These are phyloP conservation scores for Candida corydali DNA, from an alignment of 805 yeast genomes.

Conservation along the genomic window DNA sequence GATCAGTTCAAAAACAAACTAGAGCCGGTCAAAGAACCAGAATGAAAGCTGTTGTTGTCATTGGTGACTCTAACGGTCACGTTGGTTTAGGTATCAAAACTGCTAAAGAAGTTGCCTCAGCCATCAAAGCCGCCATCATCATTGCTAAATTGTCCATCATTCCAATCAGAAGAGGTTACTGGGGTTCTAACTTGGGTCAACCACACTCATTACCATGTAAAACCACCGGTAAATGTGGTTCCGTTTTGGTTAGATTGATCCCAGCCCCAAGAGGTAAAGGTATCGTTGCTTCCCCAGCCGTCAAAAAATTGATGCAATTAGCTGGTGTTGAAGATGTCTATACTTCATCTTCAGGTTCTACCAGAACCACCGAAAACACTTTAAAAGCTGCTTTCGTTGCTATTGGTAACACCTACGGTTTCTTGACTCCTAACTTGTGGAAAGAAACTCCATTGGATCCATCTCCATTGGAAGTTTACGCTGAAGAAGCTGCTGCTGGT, in stretches of 20 bases:
- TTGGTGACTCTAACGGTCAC: slow-evolving; percentile 99
- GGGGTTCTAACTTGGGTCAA: slow-evolving; percentile 99
- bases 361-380: slow-evolving; percentile 99
- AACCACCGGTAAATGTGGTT: slow-evolving; percentile 99
- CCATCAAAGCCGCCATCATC: slow-evolving; percentile 99
- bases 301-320: slow-evolving; percentile 96
- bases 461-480: slow-evolving; percentile 93
- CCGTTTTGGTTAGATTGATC: slow-evolving; percentile 95
- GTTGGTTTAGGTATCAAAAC: slow-evolving; percentile 99
- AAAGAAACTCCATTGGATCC: slow-evolving; percentile 74
- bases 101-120: slow-evolving; percentile 99
- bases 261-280: slow-evolving; percentile 99
- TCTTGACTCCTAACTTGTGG: slow-evolving; percentile 99
- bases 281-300: slow-evolving; percentile 99
- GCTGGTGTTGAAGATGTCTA: slow-evolving; percentile 99
- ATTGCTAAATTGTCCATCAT: slow-evolving; percentile 98
- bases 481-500: slow-evolving; percentile 73
- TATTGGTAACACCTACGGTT: slow-evolving; percentile 99
- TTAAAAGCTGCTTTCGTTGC: slow-evolving; percentile 99
- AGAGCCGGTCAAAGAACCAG: slow-evolving; percentile 99
- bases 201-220: slow-evolving; percentile 98
- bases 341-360: slow-evolving; percentile 97
- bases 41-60: slow-evolving; percentile 99
- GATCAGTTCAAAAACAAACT: slow-evolving; percentile 99
- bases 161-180: slow-evolving; percentile 99